These are phyloP conservation scores for Hypholoma fasciculare DNA, from an alignment of 768 basidiomycete species.

Conservation along the genomic window DNA sequence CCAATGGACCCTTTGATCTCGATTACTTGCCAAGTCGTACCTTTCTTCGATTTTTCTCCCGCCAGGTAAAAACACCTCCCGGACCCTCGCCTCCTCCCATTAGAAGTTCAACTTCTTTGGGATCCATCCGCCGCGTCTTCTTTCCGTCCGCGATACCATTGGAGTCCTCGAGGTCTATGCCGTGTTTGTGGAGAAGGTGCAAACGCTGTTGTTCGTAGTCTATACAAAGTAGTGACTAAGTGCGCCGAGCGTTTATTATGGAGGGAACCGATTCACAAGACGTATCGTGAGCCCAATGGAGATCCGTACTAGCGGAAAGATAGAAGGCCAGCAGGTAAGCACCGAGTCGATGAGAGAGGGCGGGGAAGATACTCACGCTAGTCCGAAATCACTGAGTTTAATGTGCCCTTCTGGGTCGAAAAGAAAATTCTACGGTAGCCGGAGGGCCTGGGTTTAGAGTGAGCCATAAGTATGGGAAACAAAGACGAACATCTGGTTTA, in stretches of 20 bases:
- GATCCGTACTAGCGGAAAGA: conserved; percentile 62
- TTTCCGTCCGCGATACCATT: conserved; percentile 63
- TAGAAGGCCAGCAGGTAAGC: conserved; percentile 14
- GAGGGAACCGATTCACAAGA: conserved; percentile 54
- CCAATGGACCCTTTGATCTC: conserved; percentile 6
- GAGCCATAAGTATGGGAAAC: conserved; percentile 13
- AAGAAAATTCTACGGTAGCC: conserved; percentile 77
- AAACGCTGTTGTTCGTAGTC: conserved; percentile 94
- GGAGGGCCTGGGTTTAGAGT: conserved; percentile 13
- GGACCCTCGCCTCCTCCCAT: conserved; percentile 84
- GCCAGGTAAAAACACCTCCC: conserved; percentile 90
- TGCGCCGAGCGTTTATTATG: conserved; percentile 12
- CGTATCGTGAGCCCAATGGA: conserved; percentile 97
- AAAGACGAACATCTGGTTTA: conserved; percentile 78
- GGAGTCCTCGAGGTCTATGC: conserved; percentile 89
- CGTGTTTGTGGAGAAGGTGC: conserved; percentile 88
- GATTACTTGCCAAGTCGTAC: conserved; percentile 40
- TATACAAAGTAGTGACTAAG: conserved; percentile 30
- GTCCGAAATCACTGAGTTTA: conserved; percentile 92
- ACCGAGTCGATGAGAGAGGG: conserved; percentile 8
- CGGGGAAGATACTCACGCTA: conserved; percentile 69
- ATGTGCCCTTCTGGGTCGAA: conserved; percentile 94
- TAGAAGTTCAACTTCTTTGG: conserved; percentile 77
- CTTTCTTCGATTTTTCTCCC: conserved; percentile 91
- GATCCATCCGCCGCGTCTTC: conserved; percentile 78